phyloP scores from a whole-genome alignment of 2,329 filamentous ascomycete genomes.

The Aspergillus flavus region DNA sequence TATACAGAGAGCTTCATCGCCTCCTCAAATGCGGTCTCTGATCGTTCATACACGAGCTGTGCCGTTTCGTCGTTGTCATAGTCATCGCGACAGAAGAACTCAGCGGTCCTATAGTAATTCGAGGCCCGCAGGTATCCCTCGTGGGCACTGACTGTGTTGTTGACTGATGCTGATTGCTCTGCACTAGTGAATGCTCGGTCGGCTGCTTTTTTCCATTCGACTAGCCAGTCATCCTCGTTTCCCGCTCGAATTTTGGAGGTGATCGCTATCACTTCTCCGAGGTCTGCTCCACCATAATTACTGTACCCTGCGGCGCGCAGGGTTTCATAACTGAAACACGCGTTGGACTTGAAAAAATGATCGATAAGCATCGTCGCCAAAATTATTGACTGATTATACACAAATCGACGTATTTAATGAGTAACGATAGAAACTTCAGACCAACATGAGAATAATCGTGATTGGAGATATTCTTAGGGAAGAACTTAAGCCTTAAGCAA shows the following conservation, averaged over 20 bases:
- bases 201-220: background rate
- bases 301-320: conserved; percentile 3
- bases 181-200: background rate
- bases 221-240: conserved; percentile 4
- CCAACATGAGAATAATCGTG: background rate
- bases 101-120: background rate
- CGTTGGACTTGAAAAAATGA: conserved; percentile 3
- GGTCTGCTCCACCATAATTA: conserved; percentile 5
- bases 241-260: background rate
- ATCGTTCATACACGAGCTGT: background rate
- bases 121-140: conserved; percentile 2
- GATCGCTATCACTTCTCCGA: conserved; percentile 1
- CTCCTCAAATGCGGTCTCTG: background rate
- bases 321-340: conserved; percentile 4
- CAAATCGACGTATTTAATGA: background rate
- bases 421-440: background rate
- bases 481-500: background rate
- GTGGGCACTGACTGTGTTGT: background rate
- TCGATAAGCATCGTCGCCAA: background rate
- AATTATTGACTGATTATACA: background rate
- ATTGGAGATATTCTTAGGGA: background rate
- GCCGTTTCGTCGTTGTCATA: background rate
- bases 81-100: conserved; percentile 4
- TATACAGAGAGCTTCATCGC: background rate
- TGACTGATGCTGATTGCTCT: background rate